Conservation (phyloP, 345 rosid species). For the Lepidium aucheri region DNA sequence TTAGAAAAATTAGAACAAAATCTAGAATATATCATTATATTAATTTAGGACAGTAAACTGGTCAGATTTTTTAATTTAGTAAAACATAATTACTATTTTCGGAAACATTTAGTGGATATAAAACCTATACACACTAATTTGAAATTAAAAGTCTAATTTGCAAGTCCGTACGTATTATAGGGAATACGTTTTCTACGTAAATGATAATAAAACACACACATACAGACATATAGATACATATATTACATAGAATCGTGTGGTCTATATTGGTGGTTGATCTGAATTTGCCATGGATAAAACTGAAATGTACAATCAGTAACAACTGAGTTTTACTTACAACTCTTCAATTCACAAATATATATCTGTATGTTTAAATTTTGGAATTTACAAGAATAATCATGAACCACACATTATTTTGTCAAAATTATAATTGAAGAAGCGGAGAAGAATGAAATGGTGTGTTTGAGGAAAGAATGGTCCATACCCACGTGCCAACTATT, state of each 20-base stretch:
- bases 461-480: slow-evolving; percentile 12
- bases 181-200: neutral
- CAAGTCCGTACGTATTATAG: slow-evolving; percentile 5
- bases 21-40: neutral
- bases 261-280: slow-evolving; percentile 2
- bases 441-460: neutral
- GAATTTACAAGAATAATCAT: neutral
- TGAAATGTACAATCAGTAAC: slow-evolving; percentile 8
- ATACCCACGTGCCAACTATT: slow-evolving; percentile 14
- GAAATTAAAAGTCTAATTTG: neutral
- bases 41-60: too few relatives aligned
- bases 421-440: too few relatives aligned
- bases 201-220: neutral
- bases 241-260: slow-evolving; percentile 19
- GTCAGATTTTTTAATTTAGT: too few relatives aligned
- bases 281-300: slow-evolving; percentile 11
- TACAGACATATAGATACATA: too few relatives aligned
- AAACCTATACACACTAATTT: neutral
- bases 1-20: neutral
- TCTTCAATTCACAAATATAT: slow-evolving; percentile 10
- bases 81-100: too few relatives aligned
- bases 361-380: neutral
- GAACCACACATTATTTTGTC: neutral
- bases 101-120: neutral
- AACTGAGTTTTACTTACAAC: slow-evolving; percentile 15